These are phyloP conservation scores for Thozetella sp. DNA, from an alignment of 495 filamentous ascomycete genomes.

Conservation along the genomic window DNA sequence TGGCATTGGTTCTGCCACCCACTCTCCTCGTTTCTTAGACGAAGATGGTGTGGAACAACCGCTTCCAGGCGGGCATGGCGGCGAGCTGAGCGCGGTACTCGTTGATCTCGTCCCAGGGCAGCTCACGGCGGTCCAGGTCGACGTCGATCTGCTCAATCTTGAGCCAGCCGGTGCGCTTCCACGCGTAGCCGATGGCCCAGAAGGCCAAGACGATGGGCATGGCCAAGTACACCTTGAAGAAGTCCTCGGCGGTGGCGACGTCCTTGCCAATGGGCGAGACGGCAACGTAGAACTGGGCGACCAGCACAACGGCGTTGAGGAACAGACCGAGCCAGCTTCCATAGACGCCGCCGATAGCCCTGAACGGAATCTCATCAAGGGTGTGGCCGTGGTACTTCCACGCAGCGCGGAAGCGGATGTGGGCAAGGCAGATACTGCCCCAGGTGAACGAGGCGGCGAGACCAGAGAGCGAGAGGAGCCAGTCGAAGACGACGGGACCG, in stretches of 20 bases:
- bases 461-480: constrained; percentile 90
- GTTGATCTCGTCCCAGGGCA: constrained; percentile 58
- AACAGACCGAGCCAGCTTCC: constrained; percentile 86
- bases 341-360: constrained; percentile 74
- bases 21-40: constrained; percentile 29
- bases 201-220: constrained; percentile 77
- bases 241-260: constrained; percentile 51
- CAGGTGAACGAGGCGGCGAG: constrained; percentile 93
- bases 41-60: constrained; percentile 41
- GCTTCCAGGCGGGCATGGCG: constrained; percentile 51
- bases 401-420: constrained; percentile 87
- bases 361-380: constrained; percentile 81
- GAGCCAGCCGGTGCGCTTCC: constrained; percentile 64
- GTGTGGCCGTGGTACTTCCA: constrained; percentile 74
- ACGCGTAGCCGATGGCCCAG: constrained; percentile 64
- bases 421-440: constrained; percentile 83
- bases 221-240: constrained; percentile 81
- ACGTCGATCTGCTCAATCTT: constrained; percentile 60
- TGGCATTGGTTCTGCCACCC: too few species aligned
- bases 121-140: constrained; percentile 60
- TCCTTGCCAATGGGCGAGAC: constrained; percentile 62
- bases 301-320: constrained; percentile 77
- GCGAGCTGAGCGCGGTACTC: constrained; percentile 40
- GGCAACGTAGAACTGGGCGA: constrained; percentile 91
- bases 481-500: constrained; percentile 69